Conservation (phyloP, 352 stramenopile species). For the Stramenopiles sp. region DNA sequence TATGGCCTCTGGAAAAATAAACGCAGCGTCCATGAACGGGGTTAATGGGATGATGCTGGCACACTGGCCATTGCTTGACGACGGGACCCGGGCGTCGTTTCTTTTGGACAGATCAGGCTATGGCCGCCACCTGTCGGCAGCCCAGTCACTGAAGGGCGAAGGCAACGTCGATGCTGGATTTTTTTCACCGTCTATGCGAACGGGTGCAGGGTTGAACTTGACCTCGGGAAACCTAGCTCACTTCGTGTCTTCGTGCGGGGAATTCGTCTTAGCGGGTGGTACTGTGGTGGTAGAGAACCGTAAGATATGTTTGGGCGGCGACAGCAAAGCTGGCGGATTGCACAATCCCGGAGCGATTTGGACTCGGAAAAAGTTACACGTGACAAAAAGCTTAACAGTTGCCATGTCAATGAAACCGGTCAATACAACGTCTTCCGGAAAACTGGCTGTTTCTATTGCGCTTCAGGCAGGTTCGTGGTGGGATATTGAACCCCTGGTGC, state of each 20-base stretch:
- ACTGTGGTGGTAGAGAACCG: background rate
- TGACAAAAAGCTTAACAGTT: no score
- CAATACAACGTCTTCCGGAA: background rate
- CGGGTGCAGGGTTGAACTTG: background rate
- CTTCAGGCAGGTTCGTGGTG: background rate
- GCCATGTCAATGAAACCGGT: background rate
- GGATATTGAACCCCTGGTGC: background rate
- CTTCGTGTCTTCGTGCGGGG: background rate
- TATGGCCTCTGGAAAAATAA: background rate
- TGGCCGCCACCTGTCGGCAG: background rate
- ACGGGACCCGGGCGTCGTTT: background rate
- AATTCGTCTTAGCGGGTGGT: background rate
- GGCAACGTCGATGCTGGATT: background rate
- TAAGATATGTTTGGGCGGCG: background rate
- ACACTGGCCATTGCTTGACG: background rate
- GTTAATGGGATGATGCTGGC: background rate
- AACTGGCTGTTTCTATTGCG: background rate
- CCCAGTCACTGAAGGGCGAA: background rate
- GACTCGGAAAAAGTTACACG: background rate
- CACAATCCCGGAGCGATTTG: background rate
- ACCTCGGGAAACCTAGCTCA: background rate
- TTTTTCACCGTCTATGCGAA: background rate
- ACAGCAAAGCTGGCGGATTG: background rate
- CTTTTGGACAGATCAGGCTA: background rate
- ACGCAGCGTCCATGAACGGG: background rate